These are phyloP conservation scores for Coniochaeta prunicola DNA, from an alignment of 2,329 filamentous ascomycete species.

Conservation along the genomic window DNA sequence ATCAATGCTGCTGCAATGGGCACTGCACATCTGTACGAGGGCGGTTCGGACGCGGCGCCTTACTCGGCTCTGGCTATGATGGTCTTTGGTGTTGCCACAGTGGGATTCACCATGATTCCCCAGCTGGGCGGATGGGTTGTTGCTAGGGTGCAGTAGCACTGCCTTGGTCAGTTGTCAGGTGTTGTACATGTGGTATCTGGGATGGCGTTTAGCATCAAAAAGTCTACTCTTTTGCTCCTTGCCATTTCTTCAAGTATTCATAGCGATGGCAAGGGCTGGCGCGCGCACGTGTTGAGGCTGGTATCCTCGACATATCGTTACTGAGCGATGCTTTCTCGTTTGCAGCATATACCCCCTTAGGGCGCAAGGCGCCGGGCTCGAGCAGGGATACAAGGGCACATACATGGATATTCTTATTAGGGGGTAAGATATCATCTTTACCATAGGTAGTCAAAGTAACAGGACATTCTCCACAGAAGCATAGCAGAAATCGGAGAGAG, in stretches of 20 bases:
- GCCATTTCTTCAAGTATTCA: not conserved
- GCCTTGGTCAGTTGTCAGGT: not conserved
- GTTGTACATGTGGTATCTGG: not conserved
- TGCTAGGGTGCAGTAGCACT: not conserved
- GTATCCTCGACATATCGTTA: not conserved
- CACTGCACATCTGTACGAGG: slow-evolving; percentile 49
- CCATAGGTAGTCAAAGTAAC: too few relatives aligned
- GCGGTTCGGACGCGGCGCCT: slow-evolving; percentile 42
- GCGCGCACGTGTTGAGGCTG: not conserved
- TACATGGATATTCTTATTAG: too few relatives aligned
- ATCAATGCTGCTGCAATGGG: slow-evolving; percentile 56
- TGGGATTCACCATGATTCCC: slow-evolving; percentile 42
- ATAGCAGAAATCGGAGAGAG: too few relatives aligned
- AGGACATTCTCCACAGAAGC: too few relatives aligned
- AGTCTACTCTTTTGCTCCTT: not conserved
- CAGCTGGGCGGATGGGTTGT: slow-evolving; percentile 34
- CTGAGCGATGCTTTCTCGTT: not conserved
- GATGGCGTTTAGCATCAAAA: not conserved
- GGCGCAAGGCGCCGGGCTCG: not conserved
- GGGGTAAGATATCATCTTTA: too few relatives aligned
- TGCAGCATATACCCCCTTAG: not conserved
- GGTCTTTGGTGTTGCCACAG: slow-evolving; percentile 47
- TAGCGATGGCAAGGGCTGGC: not conserved
- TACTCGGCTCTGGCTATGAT: slow-evolving; percentile 53
- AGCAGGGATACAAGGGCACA: not conserved